These are phyloP conservation scores for Cadophora sp. DNA, from an alignment of 2,329 filamentous ascomycete species.

Conservation along the genomic window DNA sequence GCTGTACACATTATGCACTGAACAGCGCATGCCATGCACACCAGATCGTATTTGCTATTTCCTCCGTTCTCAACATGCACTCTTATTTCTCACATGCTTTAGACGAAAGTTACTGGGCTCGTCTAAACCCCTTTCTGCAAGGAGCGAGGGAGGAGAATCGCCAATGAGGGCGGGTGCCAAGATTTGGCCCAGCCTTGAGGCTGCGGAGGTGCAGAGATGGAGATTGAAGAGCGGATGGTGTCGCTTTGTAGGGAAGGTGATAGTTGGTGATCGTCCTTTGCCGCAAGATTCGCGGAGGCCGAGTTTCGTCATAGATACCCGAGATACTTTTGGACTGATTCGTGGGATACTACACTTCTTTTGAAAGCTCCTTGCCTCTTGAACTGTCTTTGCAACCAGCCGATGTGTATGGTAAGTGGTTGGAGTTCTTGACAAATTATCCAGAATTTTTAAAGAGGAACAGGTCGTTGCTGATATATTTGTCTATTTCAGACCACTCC, in stretches of 20 bases:
- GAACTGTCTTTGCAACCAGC: too few species aligned
- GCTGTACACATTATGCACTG: not conserved
- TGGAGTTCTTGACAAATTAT: too few species aligned
- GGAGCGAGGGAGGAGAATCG: not conserved
- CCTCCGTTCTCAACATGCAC: not conserved
- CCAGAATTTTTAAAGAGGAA: too few species aligned
- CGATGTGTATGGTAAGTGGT: too few species aligned
- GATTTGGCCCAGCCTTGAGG: not conserved
- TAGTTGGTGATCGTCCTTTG: not conserved
- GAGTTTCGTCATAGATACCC: not conserved
- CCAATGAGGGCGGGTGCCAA: not conserved
- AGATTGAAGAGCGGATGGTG: not conserved
- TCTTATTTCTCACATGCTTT: conserved; percentile 5
- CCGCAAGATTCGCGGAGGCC: not conserved
- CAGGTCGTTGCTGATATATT: too few species aligned
- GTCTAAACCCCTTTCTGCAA: not conserved
- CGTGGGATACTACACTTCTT: too few species aligned
- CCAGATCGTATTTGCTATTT: not conserved
- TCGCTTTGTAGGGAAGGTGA: not conserved
- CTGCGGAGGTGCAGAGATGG: not conserved
- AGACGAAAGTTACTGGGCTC: not conserved
- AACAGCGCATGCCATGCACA: not conserved
- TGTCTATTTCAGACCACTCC: too few species aligned
- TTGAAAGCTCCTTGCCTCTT: too few species aligned
- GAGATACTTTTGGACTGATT: too few species aligned